phyloP scores from a whole-genome alignment of 768 basidiomycete species.

The Lactarius deliciosus region DNA sequence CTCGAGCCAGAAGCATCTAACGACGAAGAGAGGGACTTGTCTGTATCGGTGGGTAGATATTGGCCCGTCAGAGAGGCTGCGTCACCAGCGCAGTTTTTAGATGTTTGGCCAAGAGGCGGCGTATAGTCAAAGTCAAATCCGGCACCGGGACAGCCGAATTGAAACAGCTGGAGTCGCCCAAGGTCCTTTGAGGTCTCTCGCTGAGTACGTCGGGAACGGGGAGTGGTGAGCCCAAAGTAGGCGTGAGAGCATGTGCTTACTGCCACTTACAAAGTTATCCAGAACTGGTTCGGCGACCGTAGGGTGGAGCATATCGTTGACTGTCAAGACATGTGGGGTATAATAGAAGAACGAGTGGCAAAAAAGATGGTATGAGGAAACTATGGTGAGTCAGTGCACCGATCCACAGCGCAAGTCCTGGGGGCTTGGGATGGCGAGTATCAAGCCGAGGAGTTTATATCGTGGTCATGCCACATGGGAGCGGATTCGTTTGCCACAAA shows the following conservation, averaged over 20 bases:
- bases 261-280: slow-evolving; percentile 11
- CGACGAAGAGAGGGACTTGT: not conserved
- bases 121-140: slow-evolving; percentile 3
- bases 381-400: not conserved
- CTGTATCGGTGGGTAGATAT: not conserved
- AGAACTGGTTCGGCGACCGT: not conserved
- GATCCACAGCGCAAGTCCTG: slow-evolving; percentile 9
- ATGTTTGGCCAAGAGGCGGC: not conserved
- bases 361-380: not conserved
- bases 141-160: not conserved
- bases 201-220: not conserved
- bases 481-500: slow-evolving; percentile 11
- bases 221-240: not conserved
- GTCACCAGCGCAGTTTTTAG: not conserved
- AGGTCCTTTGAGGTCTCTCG: not conserved
- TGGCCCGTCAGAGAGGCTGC: not conserved
- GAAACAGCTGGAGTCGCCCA: not conserved
- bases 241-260: not conserved
- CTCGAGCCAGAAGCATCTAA: not conserved
- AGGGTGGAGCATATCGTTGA: not conserved
- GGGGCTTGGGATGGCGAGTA: not conserved
- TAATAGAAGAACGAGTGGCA: not conserved
- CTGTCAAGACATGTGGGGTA: not conserved
- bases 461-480: not conserved
- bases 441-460: slow-evolving; percentile 1